Percentiles rank a stretch among this genome's conserved stretches.
Evolutionary conservation across 2,329 filamentous ascomycete species (phyloP).

Genomic region (Didymella exigua): DNA sequence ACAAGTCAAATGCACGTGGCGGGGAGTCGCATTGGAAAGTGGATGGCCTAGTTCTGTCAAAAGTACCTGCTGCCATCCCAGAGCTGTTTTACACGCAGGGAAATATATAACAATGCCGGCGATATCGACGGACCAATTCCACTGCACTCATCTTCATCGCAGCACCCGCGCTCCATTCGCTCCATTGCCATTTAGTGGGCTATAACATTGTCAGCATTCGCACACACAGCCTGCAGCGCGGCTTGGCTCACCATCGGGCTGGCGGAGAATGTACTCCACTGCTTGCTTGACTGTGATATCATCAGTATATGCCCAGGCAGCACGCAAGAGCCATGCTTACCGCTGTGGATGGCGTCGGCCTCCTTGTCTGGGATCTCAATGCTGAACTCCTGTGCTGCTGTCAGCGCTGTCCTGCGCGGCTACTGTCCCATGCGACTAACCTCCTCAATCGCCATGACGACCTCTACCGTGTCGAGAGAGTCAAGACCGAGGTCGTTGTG

Average conservation of each 20-base stretch:
- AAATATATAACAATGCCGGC: constrained; percentile 47
- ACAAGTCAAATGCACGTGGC: background rate
- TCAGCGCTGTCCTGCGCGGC: constrained; percentile 16
- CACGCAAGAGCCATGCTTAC: constrained; percentile 60
- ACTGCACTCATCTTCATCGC: constrained; percentile 30
- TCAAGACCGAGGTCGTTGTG: constrained; percentile 96
- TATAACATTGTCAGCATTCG: constrained; percentile 31
- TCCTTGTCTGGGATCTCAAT: constrained; percentile 99
- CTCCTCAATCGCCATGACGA: constrained; percentile 99
- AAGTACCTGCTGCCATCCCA: constrained; percentile 44
- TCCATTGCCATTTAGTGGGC: constrained; percentile 41
- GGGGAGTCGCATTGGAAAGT: constrained; percentile 21
- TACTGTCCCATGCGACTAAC: constrained; percentile 54
- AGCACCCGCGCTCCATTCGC: constrained; percentile 22
- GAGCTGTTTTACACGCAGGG: constrained; percentile 48
- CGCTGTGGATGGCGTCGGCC: constrained; percentile 89
- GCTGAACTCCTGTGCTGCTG: constrained; percentile 69
- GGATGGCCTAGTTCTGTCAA: constrained; percentile 45
- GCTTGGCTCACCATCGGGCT: constrained; percentile 79
- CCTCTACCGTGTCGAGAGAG: constrained; percentile 97
- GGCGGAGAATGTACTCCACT: constrained; percentile 89
- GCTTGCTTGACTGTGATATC: constrained; percentile 79
- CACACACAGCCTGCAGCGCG: no score
- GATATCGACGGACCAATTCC: constrained; percentile 39
- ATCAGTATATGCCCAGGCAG: constrained; percentile 40